Conservation (phyloP, 2,329 filamentous ascomycete genomes). For the Davidsoniella virescens region DNA sequence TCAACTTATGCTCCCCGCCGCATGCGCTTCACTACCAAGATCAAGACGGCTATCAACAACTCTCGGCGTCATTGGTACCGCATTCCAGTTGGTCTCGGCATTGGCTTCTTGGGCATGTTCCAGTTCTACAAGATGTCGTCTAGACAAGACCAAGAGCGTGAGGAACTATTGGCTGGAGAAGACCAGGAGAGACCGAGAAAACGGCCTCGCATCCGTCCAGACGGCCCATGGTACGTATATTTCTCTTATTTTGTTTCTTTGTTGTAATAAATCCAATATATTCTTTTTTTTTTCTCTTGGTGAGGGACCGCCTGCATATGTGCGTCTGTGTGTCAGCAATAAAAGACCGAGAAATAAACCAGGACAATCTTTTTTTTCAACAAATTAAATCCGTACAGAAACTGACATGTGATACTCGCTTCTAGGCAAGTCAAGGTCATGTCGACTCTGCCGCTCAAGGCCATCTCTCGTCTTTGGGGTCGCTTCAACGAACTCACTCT, state of each 20-base stretch:
- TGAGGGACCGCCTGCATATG: too few relatives aligned
- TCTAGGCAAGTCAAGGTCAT: conserved; percentile 76
- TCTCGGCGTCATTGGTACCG: conserved; percentile 55
- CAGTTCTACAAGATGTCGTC: conserved; percentile 64
- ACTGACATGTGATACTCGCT: conserved; percentile 12
- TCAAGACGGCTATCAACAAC: conserved; percentile 10
- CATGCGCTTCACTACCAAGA: conserved; percentile 10
- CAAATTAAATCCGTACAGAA: neutral
- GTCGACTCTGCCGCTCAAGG: conserved; percentile 83
- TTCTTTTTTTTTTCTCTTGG: neutral
- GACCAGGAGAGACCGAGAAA: conserved; percentile 24
- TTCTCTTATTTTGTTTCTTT: neutral
- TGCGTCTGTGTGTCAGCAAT: neutral
- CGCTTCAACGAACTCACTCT: conserved; percentile 79
- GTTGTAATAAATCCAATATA: neutral
- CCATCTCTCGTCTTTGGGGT: conserved; percentile 77
- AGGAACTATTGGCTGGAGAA: conserved; percentile 12
- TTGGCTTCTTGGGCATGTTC: conserved; percentile 66
- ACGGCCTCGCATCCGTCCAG: conserved; percentile 52
- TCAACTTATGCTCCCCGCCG: conserved; percentile 8
- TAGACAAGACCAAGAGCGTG: conserved; percentile 23
- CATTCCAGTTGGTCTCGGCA: conserved; percentile 72
- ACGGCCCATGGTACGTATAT: conserved; percentile 59
- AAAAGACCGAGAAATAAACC: neutral
- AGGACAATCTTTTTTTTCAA: neutral